Base-by-base conservation (phyloP, 257 asterid genomes). In the Solanum rostratum region DNA sequence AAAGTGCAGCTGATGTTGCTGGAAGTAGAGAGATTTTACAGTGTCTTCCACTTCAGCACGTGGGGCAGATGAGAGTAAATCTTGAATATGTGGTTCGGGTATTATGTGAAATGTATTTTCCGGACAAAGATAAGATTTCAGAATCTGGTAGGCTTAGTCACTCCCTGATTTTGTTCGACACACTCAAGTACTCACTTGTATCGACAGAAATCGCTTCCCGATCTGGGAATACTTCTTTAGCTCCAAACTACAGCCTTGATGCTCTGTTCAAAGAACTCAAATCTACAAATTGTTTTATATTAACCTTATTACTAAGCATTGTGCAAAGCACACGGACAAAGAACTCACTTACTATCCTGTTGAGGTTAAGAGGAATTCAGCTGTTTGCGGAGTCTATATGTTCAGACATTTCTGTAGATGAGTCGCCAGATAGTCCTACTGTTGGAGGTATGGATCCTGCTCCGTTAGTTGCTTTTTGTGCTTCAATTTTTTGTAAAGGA, bases 131-230 rank as follows among this genome's bases (percentile, higher is more conserved):
- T 85, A 94, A 95, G 89, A 88, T 91, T 83, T 86, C 89, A 60
- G 94, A 91, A 81, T 84, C 95, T 86, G 96, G 95, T 29, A 92
- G 98, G 87, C 88, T 91, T 41, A 92, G 90, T 87, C 88, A 87
- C 88, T 79, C 97, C 29, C 62, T 97, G 91, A 88, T 97, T 87
- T 92, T 97, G 81, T 95, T 97, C 93, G 97, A 97, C 89, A 93
- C 94, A 24, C 91, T 97, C 83, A 97, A 92, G 92, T 94, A 94
- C 91, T 91, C 99, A 39, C 92, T 97, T 84, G 83, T 93, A 71
- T 95, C 98, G 6, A 84, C 94, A n/a, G 99, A 97, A 91, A 90
- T 95, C 73, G 96, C 99, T 88, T 92, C 98, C 83, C 99, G 98
- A 50, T 93, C 98, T 49, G 81, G 91, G 79, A 95, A 89, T 88